phyloP scores from a whole-genome alignment of 768 basidiomycete species.

The Mycena galericulata region DNA sequence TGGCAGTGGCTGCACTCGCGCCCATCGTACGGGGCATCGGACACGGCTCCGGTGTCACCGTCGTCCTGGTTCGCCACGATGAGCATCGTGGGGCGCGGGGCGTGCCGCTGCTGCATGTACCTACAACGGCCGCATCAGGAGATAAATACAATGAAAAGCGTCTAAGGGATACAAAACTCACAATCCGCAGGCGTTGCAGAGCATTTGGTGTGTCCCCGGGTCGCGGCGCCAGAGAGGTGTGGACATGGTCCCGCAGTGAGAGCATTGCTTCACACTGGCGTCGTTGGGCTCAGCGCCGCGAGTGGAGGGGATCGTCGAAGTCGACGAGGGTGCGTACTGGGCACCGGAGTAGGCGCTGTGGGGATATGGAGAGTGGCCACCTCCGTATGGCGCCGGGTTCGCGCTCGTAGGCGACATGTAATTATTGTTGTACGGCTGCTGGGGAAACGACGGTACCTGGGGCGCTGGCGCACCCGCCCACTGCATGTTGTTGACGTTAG shows the following conservation, averaged over 20 bases:
- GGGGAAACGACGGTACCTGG: no score
- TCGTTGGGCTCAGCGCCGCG: neutral
- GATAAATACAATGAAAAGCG: neutral
- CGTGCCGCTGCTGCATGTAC: slow-evolving; percentile 8
- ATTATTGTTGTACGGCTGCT: no score
- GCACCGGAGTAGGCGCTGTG: neutral
- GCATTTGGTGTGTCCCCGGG: neutral
- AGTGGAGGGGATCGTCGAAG: neutral
- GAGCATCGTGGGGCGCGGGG: neutral
- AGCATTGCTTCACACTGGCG: neutral
- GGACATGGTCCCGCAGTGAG: neutral
- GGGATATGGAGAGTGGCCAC: neutral
- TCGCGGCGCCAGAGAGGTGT: slow-evolving; percentile 9
- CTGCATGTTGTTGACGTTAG: no score
- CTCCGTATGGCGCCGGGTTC: no score
- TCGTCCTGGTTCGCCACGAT: neutral
- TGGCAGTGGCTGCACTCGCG: slow-evolving; percentile 5
- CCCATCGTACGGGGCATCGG: neutral
- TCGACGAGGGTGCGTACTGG: neutral
- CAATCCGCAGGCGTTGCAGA: neutral
- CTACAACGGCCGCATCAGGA: neutral
- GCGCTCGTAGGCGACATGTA: no score
- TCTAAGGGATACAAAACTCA: neutral
- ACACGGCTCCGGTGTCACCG: neutral
- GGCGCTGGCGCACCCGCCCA: no score